Conservation (phyloP, 1,139 yeast genomes). For the Kodamaea plutei region DNA sequence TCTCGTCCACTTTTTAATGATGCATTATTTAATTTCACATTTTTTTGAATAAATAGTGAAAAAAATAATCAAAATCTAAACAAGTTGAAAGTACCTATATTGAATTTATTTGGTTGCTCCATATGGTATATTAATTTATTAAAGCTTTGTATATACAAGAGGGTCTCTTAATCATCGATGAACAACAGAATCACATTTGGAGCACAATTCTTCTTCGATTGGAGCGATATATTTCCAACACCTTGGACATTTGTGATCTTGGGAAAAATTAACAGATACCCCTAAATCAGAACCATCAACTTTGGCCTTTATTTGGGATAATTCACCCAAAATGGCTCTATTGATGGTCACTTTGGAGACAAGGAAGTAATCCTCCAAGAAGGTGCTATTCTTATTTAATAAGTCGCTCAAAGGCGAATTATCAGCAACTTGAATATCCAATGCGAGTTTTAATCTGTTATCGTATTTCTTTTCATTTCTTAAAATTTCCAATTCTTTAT, state of each 20-base stretch:
- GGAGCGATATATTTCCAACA: conserved; percentile 81
- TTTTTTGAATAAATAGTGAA: not conserved
- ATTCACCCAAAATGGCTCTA: not conserved
- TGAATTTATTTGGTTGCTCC: not conserved
- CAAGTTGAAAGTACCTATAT: not conserved
- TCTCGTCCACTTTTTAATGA: too few relatives aligned
- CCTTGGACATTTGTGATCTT: conserved; percentile 71
- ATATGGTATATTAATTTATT: too few relatives aligned
- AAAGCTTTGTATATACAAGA: too few relatives aligned
- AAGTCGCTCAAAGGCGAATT: conserved; percentile 9
- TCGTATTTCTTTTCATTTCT: conserved; percentile 41
- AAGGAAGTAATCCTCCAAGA: conserved; percentile 57
- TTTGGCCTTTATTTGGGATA: conserved; percentile 8
- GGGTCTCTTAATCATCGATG: too few relatives aligned
- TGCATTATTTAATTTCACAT: conserved; percentile 1
- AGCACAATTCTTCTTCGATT: conserved; percentile 53
- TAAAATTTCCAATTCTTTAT: conserved; percentile 34
- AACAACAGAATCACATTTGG: conserved; percentile 52
- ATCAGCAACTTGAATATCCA: conserved; percentile 28
- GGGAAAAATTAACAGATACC: conserved; percentile 43
- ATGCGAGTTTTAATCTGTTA: conserved; percentile 61
- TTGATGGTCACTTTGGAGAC: conserved; percentile 54
- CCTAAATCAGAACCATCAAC: conserved; percentile 26
- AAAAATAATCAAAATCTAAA: not conserved
- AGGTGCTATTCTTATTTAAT: conserved; percentile 23